These are phyloP conservation scores for Boletus subcaerulescens DNA, from an alignment of 768 basidiomycete genomes.

Conservation along the genomic window DNA sequence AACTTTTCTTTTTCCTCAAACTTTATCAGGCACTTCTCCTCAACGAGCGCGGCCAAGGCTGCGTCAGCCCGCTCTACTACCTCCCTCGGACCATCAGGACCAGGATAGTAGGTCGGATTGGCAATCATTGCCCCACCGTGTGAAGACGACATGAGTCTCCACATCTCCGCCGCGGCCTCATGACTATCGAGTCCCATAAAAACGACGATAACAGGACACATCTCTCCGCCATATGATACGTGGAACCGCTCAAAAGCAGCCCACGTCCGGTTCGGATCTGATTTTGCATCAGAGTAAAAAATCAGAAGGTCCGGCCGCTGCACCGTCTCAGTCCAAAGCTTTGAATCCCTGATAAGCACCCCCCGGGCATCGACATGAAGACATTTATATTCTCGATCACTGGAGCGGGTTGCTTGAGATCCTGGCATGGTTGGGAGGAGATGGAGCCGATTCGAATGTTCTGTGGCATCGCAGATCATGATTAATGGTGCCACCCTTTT, in stretches of 20 bases:
- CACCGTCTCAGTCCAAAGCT: not conserved
- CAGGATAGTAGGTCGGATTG: conserved; percentile 21
- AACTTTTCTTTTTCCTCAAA: conserved; percentile 18
- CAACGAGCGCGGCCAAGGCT: conserved; percentile 15
- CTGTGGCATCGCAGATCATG: conserved; percentile 15
- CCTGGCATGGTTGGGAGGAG: conserved; percentile 4
- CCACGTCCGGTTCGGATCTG: conserved; percentile 11
- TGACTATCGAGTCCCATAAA: conserved; percentile 17
- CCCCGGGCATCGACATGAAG: conserved; percentile 6
- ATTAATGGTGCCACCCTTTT: conserved; percentile 13
- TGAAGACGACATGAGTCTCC: conserved; percentile 14
- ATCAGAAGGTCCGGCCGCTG: conserved; percentile 22
- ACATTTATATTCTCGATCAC: conserved; percentile 14
- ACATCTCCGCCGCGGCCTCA: conserved; percentile 12
- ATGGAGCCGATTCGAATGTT: not conserved
- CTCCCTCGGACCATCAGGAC: conserved; percentile 8
- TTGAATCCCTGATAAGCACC: not conserved
- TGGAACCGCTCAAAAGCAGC: conserved; percentile 16
- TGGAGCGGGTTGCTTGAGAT: not conserved
- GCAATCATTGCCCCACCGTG: conserved; percentile 15
- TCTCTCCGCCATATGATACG: conserved; percentile 14
- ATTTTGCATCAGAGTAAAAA: conserved; percentile 17
- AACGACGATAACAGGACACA: conserved; percentile 22
- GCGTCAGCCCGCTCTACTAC: conserved; percentile 15
- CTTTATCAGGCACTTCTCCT: conserved; percentile 18